A percentile compares a stretch with the other conserved stretches of the same genome.
These are phyloP conservation scores for Picea sitchensis DNA, from an alignment of 75 land plant genomes.

Conservation along the genomic window DNA sequence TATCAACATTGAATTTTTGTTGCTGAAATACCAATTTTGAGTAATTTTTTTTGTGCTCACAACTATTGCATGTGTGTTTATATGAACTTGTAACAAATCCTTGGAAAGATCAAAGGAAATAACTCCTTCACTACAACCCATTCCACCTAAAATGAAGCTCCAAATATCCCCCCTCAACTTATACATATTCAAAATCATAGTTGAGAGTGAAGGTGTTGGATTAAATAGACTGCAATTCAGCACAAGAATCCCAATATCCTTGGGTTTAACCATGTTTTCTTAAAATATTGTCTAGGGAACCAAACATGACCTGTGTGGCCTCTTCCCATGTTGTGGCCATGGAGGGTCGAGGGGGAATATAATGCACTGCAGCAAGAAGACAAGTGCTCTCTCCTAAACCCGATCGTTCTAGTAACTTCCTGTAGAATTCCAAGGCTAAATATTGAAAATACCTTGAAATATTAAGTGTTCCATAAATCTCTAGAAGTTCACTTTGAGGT, in stretches of 20 bases:
- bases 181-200: slow-evolving; percentile 69
- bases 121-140: slow-evolving; percentile 17
- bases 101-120: no score
- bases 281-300: slow-evolving; percentile 39
- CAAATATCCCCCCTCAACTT: slow-evolving; percentile 60
- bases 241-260: slow-evolving; percentile 21
- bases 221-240: no score
- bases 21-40: no score
- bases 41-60: no score
- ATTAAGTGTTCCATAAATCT: slow-evolving; percentile 19
- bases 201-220: slow-evolving; percentile 56
- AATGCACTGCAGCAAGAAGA: slow-evolving; percentile 29
- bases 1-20: no score
- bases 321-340: slow-evolving; percentile 37
- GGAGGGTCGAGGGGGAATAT: slow-evolving; percentile 21
- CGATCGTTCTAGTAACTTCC: slow-evolving; percentile 27
- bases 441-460: slow-evolving; percentile 19
- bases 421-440: slow-evolving; percentile 29
- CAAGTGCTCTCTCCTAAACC: slow-evolving; percentile 38
- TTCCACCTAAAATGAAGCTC: slow-evolving; percentile 63
- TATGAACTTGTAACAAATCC: no score
- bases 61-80: no score
- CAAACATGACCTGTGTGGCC: slow-evolving; percentile 42
- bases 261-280: slow-evolving; percentile 30
- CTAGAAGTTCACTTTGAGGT: slow-evolving; percentile 11